phyloP scores from a whole-genome alignment of 306 rosid species.

The Leucaena leucocephala region DNA sequence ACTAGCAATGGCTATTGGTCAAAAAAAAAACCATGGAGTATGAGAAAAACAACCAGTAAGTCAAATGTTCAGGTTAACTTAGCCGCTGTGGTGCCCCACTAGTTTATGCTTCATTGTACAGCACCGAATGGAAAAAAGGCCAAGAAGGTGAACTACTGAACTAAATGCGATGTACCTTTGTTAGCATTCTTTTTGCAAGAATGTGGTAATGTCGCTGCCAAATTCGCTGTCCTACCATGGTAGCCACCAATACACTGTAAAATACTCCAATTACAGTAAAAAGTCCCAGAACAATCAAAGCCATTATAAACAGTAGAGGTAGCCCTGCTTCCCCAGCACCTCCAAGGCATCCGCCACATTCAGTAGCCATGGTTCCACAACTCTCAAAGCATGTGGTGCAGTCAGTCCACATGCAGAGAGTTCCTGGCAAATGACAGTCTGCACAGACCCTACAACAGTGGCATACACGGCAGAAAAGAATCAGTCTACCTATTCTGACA shows the following conservation, averaged over 20 bases:
- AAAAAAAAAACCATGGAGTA: constrained; percentile 8
- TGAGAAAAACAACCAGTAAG: constrained; percentile 3
- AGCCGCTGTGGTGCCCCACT: constrained; percentile 16
- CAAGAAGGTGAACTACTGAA: constrained; percentile 29
- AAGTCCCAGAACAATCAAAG: constrained; percentile 84
- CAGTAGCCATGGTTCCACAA: constrained; percentile 94
- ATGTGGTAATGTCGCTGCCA: constrained; percentile 99
- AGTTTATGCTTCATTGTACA: constrained; percentile 20
- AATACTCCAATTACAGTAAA: constrained; percentile 94
- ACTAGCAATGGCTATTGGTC: constrained; percentile 7
- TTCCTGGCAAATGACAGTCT: constrained; percentile 98
- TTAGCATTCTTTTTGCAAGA: constrained; percentile 96
- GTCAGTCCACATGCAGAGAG: constrained; percentile 99
- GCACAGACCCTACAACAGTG: constrained; percentile 80
- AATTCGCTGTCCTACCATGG: constrained; percentile 98
- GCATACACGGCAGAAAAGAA: constrained; percentile 22
- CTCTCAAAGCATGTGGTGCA: constrained; percentile 98
- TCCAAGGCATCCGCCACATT: constrained; percentile 96
- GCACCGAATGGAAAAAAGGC: constrained; percentile 27
- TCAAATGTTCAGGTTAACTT: constrained; percentile 11
- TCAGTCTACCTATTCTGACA: constrained; percentile 16
- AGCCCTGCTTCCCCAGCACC: constrained; percentile 99
- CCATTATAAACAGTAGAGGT: constrained; percentile 85
- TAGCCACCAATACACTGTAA: constrained; percentile 97
- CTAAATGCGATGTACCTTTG: constrained; percentile 70